Evolutionary conservation across 78 protist species (phyloP), one percentile per base, ranked within the genome.

Genomic region (Neovahlkampfia damariscottae): DNA sequence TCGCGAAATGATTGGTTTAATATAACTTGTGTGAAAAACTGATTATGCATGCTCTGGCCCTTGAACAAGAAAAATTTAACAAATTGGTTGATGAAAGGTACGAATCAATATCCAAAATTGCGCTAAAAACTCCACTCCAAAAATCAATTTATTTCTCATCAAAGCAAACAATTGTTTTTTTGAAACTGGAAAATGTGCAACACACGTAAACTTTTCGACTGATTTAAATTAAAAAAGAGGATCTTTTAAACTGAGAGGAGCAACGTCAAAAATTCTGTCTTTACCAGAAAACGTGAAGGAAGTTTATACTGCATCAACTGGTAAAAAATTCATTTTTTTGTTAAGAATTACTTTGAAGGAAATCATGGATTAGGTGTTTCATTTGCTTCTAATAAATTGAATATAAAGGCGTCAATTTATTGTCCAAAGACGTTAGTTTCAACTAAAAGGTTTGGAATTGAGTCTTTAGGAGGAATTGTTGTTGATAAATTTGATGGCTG

Each of bases 131-230:
- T n/a, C n/a, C n/a, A n/a, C n/a, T n/a, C n/a, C n/a, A n/a, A n/a
- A n/a, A n/a, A n/a, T n/a, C n/a, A n/a, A n/a, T n/a, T n/a, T n/a
- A n/a, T n/a, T n/a, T n/a, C n/a, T n/a, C n/a, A n/a, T n/a, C n/a
- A n/a, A n/a, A n/a, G n/a, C n/a, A 34, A 28, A 72, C 76, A 28
- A 8, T n/a, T 66, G 81, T 77, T 19, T 31, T 8, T 9, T 7
- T 77, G 34, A 77, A 77, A 41, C 39, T 59, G 38, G 81, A 77
- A 5, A n/a, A 35, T 30, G 81, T 69, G 72, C 81, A 77, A 36
- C 30, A 38, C 4, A 62, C 81, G n/a, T n/a, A n/a, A n/a, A n/a
- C n/a, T n/a, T n/a, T n/a, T n/a, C 2, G 40, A 36, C 35, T 38
- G 74, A 8, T 77, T 77, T 66, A 77, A 77, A 38, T 19, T 19